Conservation (phyloP, 106 monocot species). For the Dioscorea alata region DNA sequence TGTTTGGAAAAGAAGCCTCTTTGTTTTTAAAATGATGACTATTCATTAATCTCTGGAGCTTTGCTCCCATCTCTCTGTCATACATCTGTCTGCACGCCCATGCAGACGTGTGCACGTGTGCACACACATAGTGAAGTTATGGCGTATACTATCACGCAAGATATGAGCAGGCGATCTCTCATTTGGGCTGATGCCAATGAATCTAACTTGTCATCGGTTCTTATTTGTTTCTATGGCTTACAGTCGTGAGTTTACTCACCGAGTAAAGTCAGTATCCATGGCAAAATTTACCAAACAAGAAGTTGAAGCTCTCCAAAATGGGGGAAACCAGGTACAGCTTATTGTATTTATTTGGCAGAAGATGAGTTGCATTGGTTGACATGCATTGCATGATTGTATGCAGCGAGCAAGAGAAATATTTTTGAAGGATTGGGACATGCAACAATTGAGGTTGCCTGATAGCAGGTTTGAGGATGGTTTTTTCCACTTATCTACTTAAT, state of each 20-base stretch:
- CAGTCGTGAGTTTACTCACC: constrained; percentile 82
- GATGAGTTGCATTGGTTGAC: background rate
- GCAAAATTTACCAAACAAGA: constrained; percentile 63
- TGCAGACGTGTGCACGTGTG: no score
- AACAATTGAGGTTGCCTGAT: constrained; percentile 51
- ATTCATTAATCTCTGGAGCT: no score
- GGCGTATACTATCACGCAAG: no score
- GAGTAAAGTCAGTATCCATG: constrained; percentile 87
- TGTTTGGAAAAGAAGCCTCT: no score
- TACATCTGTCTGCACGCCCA: no score
- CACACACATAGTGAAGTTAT: no score
- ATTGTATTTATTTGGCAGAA: background rate
- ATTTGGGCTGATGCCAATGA: no score
- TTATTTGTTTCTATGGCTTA: background rate
- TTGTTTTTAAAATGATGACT: no score
- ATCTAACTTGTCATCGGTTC: no score
- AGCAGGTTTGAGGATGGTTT: constrained; percentile 35
- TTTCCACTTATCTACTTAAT: background rate
- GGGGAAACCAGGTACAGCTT: constrained; percentile 62
- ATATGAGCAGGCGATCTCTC: no score
- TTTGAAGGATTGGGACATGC: constrained; percentile 54
- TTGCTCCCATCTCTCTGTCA: no score
- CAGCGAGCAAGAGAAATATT: constrained; percentile 63
- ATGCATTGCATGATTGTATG: background rate
- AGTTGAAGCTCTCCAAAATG: constrained; percentile 65